Base-by-base conservation (phyloP, 2,329 filamentous ascomycete genomes). In the Trichophyton mentagrophytes region DNA sequence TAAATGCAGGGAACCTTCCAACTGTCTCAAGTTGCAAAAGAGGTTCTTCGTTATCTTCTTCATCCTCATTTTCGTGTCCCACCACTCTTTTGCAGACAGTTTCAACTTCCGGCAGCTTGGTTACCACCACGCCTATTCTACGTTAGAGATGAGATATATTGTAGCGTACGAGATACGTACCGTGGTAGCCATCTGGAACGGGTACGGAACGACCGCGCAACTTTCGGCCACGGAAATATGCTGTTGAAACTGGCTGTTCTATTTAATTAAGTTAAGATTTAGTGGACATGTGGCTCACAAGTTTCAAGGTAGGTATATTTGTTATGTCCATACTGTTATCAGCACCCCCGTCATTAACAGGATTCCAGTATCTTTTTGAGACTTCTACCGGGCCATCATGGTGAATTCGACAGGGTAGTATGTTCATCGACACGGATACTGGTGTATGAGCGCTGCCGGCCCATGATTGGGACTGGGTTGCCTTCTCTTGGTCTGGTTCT, bases 151-250 rank as follows among this genome's bases (percentile, higher is more conserved):
- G 8, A 17, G 17, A 42, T 8, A n/a, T 46, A 61, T 9, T 20
- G 17, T 61, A n/a, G 20, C 36, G 22, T 13, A 15, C 20, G 22
- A 7, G 11, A 30, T 36, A 62, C 67, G 47, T 65, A 78, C 82
- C 83, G 65, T 82, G 78, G 70, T 91, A 95, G 2, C 82, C 81
- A n/a, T 83, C 75, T 0, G 91, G 90, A 0, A 96, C 71, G 2
- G 78, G 77, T 2, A 93, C 72, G 0, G 76, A 69, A 63, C 82
- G 86, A 47, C 88, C 90, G 53, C 84, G 79, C 0, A 96, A 79
- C 69, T 88, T 91, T 57, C 90, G 84, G 38, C 91, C 91, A 64
- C 91, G 85, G 65, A 95, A 87, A 69, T 91, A 87, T 27, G 85
- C 79, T 1, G 79, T 81, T 44, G 75, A 25, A 1, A 25, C 46